Conservation (phyloP, 2,329 filamentous ascomycete genomes). For the Dactylonectria macrodidyma region DNA sequence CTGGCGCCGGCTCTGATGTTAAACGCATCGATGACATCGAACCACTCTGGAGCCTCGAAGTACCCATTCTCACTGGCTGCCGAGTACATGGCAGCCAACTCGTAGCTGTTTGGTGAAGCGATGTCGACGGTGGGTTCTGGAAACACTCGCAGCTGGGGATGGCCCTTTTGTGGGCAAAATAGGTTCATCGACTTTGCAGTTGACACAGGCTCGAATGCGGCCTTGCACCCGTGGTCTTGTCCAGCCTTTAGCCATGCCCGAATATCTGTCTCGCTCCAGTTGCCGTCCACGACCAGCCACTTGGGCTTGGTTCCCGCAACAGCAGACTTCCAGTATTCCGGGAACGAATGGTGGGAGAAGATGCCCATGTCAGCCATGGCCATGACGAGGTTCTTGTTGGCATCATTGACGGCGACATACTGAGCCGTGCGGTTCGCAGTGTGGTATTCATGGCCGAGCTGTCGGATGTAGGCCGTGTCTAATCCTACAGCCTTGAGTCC, state of each 20-base stretch:
- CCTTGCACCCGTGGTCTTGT: constrained; percentile 67
- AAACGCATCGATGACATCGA: constrained; percentile 82
- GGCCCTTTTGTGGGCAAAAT: constrained; percentile 65
- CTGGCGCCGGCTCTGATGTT: constrained; percentile 79
- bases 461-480: constrained; percentile 73
- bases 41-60: constrained; percentile 83
- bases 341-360: constrained; percentile 71
- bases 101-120: constrained; percentile 85
- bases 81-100: constrained; percentile 84
- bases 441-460: constrained; percentile 63
- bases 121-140: constrained; percentile 78
- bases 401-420: constrained; percentile 91
- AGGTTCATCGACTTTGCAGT: constrained; percentile 81
- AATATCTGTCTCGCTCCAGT: constrained; percentile 81
- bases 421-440: constrained; percentile 82
- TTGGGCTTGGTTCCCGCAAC: constrained; percentile 72
- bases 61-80: constrained; percentile 77
- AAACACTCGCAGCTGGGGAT: constrained; percentile 65
- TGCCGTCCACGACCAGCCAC: constrained; percentile 89
- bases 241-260: constrained; percentile 77
- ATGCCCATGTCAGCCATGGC: constrained; percentile 98
- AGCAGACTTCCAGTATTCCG: constrained; percentile 72
- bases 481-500: constrained; percentile 77
- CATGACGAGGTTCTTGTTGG: constrained; percentile 85
- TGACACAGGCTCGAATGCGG: constrained; percentile 93